Percentiles rank a stretch among this genome's conserved stretches.
These are phyloP conservation scores for Brassica incana DNA, from an alignment of 345 rosid species.

Conservation along the genomic window DNA sequence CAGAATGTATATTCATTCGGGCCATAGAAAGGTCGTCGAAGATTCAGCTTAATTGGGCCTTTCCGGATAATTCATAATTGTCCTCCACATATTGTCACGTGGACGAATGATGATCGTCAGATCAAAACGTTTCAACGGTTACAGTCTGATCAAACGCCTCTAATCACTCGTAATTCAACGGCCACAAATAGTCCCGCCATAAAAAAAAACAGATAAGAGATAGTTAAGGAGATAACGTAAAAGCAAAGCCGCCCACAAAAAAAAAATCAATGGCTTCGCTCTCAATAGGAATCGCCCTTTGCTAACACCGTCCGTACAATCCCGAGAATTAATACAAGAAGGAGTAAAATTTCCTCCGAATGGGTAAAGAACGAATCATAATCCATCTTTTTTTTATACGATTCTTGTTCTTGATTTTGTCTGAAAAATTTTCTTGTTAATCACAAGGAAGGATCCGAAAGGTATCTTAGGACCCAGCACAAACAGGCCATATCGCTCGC, in stretches of 20 bases:
- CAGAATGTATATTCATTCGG: not conserved
- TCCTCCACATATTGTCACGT: not conserved
- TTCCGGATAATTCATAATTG: not conserved
- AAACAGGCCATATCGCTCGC: constrained; percentile 78
- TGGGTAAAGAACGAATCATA: constrained; percentile 50
- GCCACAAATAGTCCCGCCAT: constrained; percentile 35
- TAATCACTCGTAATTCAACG: constrained; percentile 23
- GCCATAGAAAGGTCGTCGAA: constrained; percentile 3
- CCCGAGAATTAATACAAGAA: constrained; percentile 15
- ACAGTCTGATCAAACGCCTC: not conserved
- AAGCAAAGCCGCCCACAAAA: constrained; percentile 4
- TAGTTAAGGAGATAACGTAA: constrained; percentile 24
- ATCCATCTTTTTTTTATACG: not conserved
- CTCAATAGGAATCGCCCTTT: constrained; percentile 49
- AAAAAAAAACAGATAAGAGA: constrained; percentile 31
- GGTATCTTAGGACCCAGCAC: constrained; percentile 51
- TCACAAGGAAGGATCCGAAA: constrained; percentile 16
- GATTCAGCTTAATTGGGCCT: constrained; percentile 10
- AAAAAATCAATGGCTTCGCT: constrained; percentile 54
- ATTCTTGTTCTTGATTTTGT: not conserved
- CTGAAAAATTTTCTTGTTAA: constrained; percentile 4
- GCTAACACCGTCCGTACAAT: constrained; percentile 39
- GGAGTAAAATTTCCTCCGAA: constrained; percentile 55
- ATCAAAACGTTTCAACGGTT: constrained; percentile 23
- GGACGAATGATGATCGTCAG: not conserved